These are phyloP conservation scores for Furcasterigmium sp. DNA, from an alignment of 2,329 filamentous ascomycete species.

Conservation along the genomic window DNA sequence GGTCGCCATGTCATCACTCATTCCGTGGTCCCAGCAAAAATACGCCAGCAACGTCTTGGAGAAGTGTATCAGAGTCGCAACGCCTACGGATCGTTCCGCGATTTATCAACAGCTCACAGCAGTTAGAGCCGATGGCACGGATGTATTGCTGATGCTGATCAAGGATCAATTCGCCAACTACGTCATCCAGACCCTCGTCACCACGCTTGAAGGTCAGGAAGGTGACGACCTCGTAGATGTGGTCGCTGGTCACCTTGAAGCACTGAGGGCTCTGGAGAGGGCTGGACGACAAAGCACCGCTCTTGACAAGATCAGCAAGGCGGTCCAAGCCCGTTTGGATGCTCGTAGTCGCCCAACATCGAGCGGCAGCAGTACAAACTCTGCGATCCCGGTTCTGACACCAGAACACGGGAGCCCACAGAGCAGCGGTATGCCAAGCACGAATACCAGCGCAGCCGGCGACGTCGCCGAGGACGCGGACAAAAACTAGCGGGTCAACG, in stretches of 20 bases:
- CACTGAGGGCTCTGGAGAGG: no score
- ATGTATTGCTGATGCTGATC: slow-evolving; percentile 71
- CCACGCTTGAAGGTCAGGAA: slow-evolving; percentile 41
- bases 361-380: no score
- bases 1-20: slow-evolving; percentile 40
- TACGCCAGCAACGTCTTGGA: slow-evolving; percentile 97
- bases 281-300: no score
- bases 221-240: not conserved
- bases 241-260: no score
- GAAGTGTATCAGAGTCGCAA: slow-evolving; percentile 75
- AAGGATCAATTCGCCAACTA: slow-evolving; percentile 94
- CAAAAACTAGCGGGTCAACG: slow-evolving; percentile 16
- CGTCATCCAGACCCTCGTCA: slow-evolving; percentile 85
- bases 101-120: slow-evolving; percentile 62
- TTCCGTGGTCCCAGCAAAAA: slow-evolving; percentile 81
- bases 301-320: no score
- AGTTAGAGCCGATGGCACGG: slow-evolving; percentile 58
- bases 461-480: slow-evolving; percentile 20
- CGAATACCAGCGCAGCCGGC: slow-evolving; percentile 50
- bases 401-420: slow-evolving; percentile 66
- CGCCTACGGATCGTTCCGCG: slow-evolving; percentile 61
- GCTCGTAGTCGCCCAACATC: no score
- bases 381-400: slow-evolving; percentile 61
- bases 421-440: slow-evolving; percentile 61
- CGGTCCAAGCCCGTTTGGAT: no score